Evolutionary conservation across 768 basidiomycete genomes (phyloP).

Genomic region (Paxillus involutus): DNA sequence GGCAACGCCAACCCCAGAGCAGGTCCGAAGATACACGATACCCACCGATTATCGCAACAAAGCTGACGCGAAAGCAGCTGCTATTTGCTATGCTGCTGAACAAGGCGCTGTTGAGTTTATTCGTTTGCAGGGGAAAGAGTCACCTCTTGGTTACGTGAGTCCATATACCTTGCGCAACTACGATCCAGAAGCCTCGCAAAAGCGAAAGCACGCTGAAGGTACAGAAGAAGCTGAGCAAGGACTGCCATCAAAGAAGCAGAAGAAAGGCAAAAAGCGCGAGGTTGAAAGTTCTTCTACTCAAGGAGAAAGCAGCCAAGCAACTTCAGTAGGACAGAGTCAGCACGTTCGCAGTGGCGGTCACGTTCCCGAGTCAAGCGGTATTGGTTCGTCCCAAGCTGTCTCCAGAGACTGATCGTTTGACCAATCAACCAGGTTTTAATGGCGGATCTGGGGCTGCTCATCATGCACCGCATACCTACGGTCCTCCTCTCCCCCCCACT

Average conservation of each 20-base stretch:
- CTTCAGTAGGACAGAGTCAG: background rate
- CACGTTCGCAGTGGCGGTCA: slow-evolving; percentile 2
- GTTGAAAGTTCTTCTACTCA: slow-evolving; percentile 10
- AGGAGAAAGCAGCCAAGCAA: slow-evolving; percentile 5
- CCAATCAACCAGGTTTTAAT: slow-evolving; percentile 12
- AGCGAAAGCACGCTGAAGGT: slow-evolving; percentile 37
- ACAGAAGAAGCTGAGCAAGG: slow-evolving; percentile 13
- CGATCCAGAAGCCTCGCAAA: slow-evolving; percentile 27
- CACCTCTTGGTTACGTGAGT: slow-evolving; percentile 42
- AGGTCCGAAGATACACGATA: slow-evolving; percentile 45
- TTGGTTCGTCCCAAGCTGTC: slow-evolving; percentile 15
- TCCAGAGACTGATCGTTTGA: slow-evolving; percentile 9
- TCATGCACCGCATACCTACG: slow-evolving; percentile 1
- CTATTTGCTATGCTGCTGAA: slow-evolving; percentile 49
- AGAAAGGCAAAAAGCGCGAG: slow-evolving; percentile 28
- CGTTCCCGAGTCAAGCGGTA: slow-evolving; percentile 18
- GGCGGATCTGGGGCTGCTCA: slow-evolving; percentile 20
- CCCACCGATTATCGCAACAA: slow-evolving; percentile 53
- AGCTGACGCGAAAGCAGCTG: slow-evolving; percentile 62
- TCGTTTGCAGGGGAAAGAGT: slow-evolving; percentile 46
- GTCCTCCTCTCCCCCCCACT: background rate
- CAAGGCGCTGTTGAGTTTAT: slow-evolving; percentile 60
- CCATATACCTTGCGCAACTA: slow-evolving; percentile 32
- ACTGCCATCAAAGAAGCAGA: slow-evolving; percentile 27
- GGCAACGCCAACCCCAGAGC: slow-evolving; percentile 27